These are phyloP conservation scores for Talaromyces amestolkiae DNA, from an alignment of 2,329 filamentous ascomycete species.

Conservation along the genomic window DNA sequence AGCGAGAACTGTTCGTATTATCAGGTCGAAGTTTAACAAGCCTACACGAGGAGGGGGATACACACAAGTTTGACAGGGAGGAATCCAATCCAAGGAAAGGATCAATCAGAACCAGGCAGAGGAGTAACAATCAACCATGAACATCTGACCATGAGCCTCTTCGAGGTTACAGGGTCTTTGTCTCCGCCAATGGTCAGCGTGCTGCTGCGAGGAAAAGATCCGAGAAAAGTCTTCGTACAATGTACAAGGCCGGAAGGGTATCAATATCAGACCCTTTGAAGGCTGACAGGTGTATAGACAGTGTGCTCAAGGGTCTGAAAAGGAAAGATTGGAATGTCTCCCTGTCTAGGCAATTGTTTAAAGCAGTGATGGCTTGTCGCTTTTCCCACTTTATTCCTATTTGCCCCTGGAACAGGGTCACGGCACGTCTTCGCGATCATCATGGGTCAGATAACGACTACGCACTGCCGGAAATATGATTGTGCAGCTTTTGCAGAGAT, in stretches of 20 bases:
- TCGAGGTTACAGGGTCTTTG: background rate
- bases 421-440: background rate
- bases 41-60: slow-evolving; percentile 12
- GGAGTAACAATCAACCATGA: background rate
- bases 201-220: slow-evolving; percentile 7
- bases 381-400: background rate
- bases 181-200: background rate
- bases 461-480: background rate
- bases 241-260: background rate
- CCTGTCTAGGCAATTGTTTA: slow-evolving; percentile 3
- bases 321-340: slow-evolving; percentile 12
- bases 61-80: slow-evolving; percentile 4
- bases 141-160: background rate
- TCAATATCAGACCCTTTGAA: background rate
- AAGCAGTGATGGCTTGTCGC: background rate
- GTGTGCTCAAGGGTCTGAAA: background rate
- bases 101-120: background rate
- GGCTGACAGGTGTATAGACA: background rate
- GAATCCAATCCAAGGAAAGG: background rate
- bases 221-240: background rate
- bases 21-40: slow-evolving; percentile 4
- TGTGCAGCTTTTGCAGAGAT: background rate
- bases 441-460: background rate
- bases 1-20: slow-evolving; percentile 15
- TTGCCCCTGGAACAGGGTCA: slow-evolving; percentile 14